phyloP scores from a whole-genome alignment of 345 rosid species.

The Euphorbia peplus region DNA sequence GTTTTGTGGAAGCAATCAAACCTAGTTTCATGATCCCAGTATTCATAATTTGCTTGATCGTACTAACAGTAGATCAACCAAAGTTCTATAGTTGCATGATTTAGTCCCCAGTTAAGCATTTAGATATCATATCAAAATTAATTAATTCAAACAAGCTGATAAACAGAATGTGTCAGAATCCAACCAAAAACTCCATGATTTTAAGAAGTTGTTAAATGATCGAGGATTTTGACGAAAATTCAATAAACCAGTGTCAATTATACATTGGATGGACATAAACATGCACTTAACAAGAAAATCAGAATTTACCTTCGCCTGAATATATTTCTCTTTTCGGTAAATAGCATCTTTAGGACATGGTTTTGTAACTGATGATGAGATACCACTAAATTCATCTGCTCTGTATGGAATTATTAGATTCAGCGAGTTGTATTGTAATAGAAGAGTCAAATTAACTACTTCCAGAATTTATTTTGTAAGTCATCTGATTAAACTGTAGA shows the following conservation, averaged over 20 bases:
- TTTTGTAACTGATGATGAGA: constrained; percentile 38
- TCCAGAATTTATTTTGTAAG: neutral
- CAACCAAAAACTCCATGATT: neutral
- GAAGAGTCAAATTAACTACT: neutral
- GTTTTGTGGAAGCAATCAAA: too few species aligned
- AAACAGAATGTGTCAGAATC: neutral
- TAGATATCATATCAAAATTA: neutral
- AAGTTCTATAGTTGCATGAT: neutral
- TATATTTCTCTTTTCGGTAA: constrained; percentile 62
- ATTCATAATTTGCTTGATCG: too few species aligned
- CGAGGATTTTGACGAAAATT: neutral
- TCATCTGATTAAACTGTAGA: neutral
- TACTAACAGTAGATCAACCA: neutral
- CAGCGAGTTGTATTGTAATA: constrained; percentile 11
- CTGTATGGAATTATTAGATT: constrained; percentile 36
- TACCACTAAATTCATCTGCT: constrained; percentile 28
- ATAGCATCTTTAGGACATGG: constrained; percentile 56
- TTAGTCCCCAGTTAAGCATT: neutral
- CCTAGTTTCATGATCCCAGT: too few species aligned
- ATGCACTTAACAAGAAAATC: neutral
- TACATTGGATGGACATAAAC: neutral
- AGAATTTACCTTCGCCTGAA: constrained; percentile 63
- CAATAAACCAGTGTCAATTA: neutral
- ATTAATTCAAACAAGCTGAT: neutral
- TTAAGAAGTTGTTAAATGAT: neutral